phyloP scores from a whole-genome alignment of 139 green algal genomes.

The Chlorella sp. region DNA sequence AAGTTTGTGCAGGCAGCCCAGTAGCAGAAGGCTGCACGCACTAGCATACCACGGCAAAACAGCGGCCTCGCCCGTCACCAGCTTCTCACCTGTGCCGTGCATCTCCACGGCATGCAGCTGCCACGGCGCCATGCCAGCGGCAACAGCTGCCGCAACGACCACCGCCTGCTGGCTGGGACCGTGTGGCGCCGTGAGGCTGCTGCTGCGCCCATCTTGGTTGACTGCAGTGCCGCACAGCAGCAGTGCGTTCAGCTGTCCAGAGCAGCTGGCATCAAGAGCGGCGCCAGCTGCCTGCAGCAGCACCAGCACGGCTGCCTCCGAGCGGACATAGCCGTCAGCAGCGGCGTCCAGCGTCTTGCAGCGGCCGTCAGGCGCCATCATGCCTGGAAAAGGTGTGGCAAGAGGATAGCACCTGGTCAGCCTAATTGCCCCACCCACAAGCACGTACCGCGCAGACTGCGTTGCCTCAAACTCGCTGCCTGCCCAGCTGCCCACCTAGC shows the following conservation, averaged over 20 bases:
- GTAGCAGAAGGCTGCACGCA: no score
- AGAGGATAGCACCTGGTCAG: no score
- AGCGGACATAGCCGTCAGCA: constrained; percentile 64
- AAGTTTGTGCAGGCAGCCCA: not conserved
- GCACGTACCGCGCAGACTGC: no score
- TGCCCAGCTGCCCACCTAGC: no score
- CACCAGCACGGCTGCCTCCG: constrained; percentile 54
- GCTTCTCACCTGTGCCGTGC: constrained; percentile 62
- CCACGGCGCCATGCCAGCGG: constrained; percentile 33
- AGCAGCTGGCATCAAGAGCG: no score
- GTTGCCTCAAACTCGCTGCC: no score
- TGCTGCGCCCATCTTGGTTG: constrained; percentile 62
- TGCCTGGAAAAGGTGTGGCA: no score
- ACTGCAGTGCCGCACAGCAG: constrained; percentile 38
- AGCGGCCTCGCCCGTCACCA: no score
- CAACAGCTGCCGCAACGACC: constrained; percentile 16
- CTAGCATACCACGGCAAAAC: no score
- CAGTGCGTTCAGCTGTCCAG: not conserved
- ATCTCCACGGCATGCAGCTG: constrained; percentile 51
- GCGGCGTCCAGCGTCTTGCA: constrained; percentile 59
- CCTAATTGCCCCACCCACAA: no score
- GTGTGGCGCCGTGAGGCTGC: constrained; percentile 63
- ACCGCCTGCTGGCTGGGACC: constrained; percentile 60
- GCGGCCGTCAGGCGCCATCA: constrained; percentile 58
- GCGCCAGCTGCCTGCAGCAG: constrained; percentile 19